Base-by-base conservation (phyloP, 2,329 filamentous ascomycete species). In the Phialocephala sp. region DNA sequence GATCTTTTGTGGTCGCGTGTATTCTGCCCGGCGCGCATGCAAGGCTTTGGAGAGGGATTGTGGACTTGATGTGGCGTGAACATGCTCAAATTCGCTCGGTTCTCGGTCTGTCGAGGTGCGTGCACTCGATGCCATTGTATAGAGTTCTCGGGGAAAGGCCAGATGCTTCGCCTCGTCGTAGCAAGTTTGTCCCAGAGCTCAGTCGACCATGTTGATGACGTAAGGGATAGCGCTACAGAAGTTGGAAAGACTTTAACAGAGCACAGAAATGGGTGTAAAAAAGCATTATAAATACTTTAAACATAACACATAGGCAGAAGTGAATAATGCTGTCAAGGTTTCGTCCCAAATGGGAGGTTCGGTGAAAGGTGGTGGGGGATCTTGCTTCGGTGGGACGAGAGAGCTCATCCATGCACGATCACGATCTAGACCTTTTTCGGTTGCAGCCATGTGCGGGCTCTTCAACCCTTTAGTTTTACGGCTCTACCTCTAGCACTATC, bases 21-120 rank as follows among this genome's bases (percentile, higher is more conserved):
- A 99, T 77, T 98, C 94, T 58, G 86, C 80, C 73, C 89, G 87
- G 62, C 95, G 87, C 45, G 91, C 88, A 75, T 90, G 86, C 45
- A 98, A 82, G 36, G 87, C 86, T 67, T 81, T 82, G 55, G 86
- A 86, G n/a, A 90, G 84, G 3, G 87, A 89, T 61, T 84, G 82
- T 0, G 84, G 85, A 43, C 80, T 82, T 15, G 82, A 75, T n/a
- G 69, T 71, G 36, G 60, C 56, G 9, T 68, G 65, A 57, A 61
- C 24, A 24, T 57, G 47, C 24, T 70, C 63, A 27, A 63, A 47
- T 35, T 65, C 62, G 37, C 56, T 20, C 15, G 64, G 57, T 12
- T 66, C 61, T 24, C 62, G 41, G 41, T 71, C 69, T 27, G 41
- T 39, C 35, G 71, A 74, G 18, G 54, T 63, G 47, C 69, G 69